Evolutionary conservation across 306 rosid species (phyloP).

Genomic region (Vicia sativa): DNA sequence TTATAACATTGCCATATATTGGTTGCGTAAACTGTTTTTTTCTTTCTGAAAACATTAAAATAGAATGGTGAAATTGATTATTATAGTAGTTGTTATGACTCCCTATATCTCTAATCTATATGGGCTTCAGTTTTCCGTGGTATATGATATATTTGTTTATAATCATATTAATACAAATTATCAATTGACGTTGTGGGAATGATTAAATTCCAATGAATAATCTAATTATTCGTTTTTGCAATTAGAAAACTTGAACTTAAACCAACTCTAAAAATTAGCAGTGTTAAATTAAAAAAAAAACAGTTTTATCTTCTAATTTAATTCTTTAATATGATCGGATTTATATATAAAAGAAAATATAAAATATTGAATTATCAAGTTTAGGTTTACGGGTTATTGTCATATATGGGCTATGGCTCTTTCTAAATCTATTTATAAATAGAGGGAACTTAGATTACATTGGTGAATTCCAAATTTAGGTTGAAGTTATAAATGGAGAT

Average conservation of each 20-base stretch:
- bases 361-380: too few species aligned
- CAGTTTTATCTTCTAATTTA: too few species aligned
- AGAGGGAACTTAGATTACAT: constrained; percentile 39
- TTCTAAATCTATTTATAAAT: constrained; percentile 14
- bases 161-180: too few species aligned
- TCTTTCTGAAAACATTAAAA: not conserved
- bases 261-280: too few species aligned
- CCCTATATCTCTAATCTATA: not conserved
- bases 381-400: constrained; percentile 39
- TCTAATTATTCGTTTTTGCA: too few species aligned
- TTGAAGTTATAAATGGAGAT: constrained; percentile 8
- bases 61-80: constrained; percentile 27
- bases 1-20: constrained; percentile 30
- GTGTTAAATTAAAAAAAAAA: too few species aligned
- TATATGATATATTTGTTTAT: too few species aligned
- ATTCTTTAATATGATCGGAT: too few species aligned
- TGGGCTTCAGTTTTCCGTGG: constrained; percentile 25
- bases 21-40: constrained; percentile 18
- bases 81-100: constrained; percentile 18
- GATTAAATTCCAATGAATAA: too few species aligned
- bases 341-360: too few species aligned
- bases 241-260: too few species aligned
- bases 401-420: constrained; percentile 30
- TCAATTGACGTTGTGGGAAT: too few species aligned
- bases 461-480: constrained; percentile 25